phyloP scores from a whole-genome alignment of 148 eudicot genomes.

The Fagopyrum tataricum region DNA sequence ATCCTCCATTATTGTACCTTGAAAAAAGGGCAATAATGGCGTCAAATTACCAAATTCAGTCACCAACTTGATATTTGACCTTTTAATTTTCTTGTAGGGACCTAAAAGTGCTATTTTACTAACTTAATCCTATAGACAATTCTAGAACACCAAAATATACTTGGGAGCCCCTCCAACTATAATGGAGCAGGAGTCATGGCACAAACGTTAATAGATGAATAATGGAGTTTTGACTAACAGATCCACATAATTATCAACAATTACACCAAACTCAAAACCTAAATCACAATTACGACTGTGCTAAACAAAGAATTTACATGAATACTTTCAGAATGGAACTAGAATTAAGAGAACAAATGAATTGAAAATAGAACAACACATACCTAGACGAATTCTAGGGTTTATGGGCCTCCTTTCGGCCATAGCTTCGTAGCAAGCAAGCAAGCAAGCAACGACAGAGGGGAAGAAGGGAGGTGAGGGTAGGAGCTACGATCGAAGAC shows the following conservation, averaged over 20 bases:
- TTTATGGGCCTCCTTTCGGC: too few relatives aligned
- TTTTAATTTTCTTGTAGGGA: neutral
- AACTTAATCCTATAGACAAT: neutral
- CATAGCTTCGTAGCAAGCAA: too few relatives aligned
- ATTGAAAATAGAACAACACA: neutral
- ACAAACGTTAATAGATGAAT: neutral
- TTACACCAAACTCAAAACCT: neutral
- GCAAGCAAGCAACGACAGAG: too few relatives aligned
- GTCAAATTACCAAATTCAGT: constrained; percentile 1
- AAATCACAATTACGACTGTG: neutral
- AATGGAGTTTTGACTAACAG: too few relatives aligned
- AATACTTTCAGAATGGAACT: neutral
- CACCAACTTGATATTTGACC: neutral
- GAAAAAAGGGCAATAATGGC: constrained; percentile 5
- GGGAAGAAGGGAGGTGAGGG: too few relatives aligned
- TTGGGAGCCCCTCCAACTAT: neutral
- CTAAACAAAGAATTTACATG: neutral
- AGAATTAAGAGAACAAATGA: neutral
- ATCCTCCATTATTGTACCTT: constrained; percentile 12
- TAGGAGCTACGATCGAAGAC: too few relatives aligned
- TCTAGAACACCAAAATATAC: constrained; percentile 1
- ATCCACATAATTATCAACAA: neutral
- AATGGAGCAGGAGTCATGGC: neutral
- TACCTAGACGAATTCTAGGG: too few relatives aligned
- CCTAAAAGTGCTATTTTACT: neutral